phyloP scores from a whole-genome alignment of 1,139 yeast genomes.

The Kodamaea arcana region DNA sequence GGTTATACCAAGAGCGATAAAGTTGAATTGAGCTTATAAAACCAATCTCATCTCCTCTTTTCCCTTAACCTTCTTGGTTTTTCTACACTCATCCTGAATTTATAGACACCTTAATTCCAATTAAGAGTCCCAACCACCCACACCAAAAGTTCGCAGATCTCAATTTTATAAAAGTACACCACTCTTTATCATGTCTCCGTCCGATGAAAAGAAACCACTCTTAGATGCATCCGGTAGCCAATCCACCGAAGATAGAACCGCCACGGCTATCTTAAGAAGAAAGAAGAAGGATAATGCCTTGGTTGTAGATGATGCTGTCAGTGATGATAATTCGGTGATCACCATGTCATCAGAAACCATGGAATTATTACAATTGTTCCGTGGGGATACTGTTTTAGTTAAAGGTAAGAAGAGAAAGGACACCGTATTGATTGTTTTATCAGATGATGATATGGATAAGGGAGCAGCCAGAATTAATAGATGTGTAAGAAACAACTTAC shows the following conservation, averaged over 20 bases:
- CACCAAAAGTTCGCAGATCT: neutral
- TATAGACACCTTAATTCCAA: neutral
- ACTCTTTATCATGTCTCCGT: conserved; percentile 23
- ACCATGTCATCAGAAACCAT: conserved; percentile 93
- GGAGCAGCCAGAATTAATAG: conserved; percentile 94
- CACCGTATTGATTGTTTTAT: conserved; percentile 92
- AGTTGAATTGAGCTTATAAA: no score
- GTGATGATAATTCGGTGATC: conserved; percentile 95
- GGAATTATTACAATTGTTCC: conserved; percentile 91
- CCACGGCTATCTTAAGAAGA: conserved; percentile 94
- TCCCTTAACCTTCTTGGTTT: no score
- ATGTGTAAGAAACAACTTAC: conserved; percentile 90
- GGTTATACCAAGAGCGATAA: no score
- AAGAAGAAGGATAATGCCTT: conserved; percentile 96
- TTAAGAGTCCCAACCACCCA: neutral
- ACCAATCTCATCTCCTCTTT: no score
- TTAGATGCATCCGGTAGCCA: conserved; percentile 43
- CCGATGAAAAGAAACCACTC: conserved; percentile 33
- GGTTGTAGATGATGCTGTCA: conserved; percentile 93
- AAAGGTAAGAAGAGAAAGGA: conserved; percentile 98
- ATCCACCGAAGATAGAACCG: conserved; percentile 73
- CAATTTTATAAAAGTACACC: conserved; percentile 1
- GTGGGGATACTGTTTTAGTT: conserved; percentile 96
- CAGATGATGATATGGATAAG: conserved; percentile 95
- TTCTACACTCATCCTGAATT: no score